Evolutionary conservation across 495 filamentous ascomycete species (phyloP), one percentile per base, ranked within the genome.

Genomic region (Hapsidospora chrysogenum): DNA sequence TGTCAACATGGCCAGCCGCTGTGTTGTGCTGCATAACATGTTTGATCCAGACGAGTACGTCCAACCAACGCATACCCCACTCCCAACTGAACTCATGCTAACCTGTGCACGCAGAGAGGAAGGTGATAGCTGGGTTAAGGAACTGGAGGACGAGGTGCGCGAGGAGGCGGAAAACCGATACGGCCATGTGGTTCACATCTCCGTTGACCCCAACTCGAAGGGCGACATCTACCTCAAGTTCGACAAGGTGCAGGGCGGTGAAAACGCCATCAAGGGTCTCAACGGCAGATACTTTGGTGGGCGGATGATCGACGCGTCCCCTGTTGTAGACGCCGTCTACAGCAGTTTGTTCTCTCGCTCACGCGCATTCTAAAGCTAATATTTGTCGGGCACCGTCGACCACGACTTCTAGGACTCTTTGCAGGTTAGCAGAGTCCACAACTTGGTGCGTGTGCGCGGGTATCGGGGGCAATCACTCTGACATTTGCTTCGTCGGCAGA

Each of bases 171-270:
- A 92, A 60, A 68, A 76, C 42, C 92, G 89, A 66, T 99, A 95
- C 67, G 92, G 92, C 51, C 80, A 85, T 52, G 85, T 99, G 52
- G 85, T 95, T 62, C 92, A 99, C 74, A 93, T 95, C 61, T 68
- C 83, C 50, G 63, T 95, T 64, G 87, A 95, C 70, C 71, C 82
- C 42, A 93, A 89, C 56, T 84, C 80, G 35, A 72, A 80, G 52
- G 92, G 92, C 59, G 92, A 96, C 50, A 87, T 99, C 49, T 99
- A 94, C 57, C 72, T 96, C 51, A 96, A 96, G 57, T 99, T 96
- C 53, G 83, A 94, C 60, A 78, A 82, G 41, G 82, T 95, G 38
- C 72, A 82, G 46, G 89, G 86, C 37, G 92, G 87, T 48, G 81
- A 94, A 53, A 96, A 95, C 45, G 89, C 92, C 39, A 85, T 94